These are phyloP conservation scores for Sporothrix protearum DNA, from an alignment of 2,329 filamentous ascomycete species.

Conservation along the genomic window DNA sequence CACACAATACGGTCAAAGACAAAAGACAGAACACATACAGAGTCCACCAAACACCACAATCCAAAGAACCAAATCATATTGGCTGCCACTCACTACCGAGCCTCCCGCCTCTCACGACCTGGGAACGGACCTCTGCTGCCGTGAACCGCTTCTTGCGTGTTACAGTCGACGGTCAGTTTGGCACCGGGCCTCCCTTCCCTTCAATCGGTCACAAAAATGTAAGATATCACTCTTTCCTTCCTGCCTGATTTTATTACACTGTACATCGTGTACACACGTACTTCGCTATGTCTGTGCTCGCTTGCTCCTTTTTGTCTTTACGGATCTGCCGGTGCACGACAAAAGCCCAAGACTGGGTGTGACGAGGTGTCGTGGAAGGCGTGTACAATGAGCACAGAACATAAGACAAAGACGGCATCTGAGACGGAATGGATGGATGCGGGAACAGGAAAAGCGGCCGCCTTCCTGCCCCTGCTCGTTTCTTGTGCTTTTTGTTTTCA, in stretches of 20 bases:
- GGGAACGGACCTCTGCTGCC: constrained; percentile 17
- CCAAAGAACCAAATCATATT: neutral
- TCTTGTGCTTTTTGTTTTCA: constrained; percentile 9
- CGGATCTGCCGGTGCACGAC: constrained; percentile 5
- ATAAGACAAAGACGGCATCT: constrained; percentile 11
- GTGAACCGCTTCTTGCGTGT: constrained; percentile 16
- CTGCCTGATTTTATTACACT: neutral
- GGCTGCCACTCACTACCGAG: neutral
- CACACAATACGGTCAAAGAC: neutral
- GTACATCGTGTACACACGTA: neutral
- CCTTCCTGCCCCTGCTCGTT: neutral
- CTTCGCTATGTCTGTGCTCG: neutral
- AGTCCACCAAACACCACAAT: constrained; percentile 4
- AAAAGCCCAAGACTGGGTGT: neutral
- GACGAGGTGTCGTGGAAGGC: constrained; percentile 15
- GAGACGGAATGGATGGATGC: neutral
- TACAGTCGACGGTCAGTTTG: constrained; percentile 11
- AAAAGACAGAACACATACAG: neutral
- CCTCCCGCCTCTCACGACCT: neutral
- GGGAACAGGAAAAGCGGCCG: neutral
- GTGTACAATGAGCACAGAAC: neutral
- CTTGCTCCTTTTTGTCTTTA: neutral
- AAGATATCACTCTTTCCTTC: neutral
- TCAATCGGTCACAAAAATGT: constrained; percentile 2
- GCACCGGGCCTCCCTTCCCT: constrained; percentile 14